phyloP scores from a whole-genome alignment of 108 stramenopile species.

The Craspedostauros australis region DNA sequence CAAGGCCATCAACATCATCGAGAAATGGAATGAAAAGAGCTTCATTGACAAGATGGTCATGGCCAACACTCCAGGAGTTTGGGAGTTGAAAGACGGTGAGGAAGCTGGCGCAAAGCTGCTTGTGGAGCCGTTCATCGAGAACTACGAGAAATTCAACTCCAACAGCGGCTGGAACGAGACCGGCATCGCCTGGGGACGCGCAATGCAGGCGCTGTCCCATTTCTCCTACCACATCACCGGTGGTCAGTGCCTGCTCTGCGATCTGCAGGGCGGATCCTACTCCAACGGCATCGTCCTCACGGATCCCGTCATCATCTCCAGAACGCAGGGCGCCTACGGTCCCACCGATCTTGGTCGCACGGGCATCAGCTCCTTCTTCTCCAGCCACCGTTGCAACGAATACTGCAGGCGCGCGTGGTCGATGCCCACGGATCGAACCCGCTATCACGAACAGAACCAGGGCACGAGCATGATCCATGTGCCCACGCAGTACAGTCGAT shows the following conservation, averaged over 20 bases:
- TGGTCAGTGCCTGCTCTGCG: constrained; percentile 60
- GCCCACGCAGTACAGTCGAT: no score
- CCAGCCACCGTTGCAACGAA: constrained; percentile 49
- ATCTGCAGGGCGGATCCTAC: constrained; percentile 62
- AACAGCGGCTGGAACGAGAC: constrained; percentile 46
- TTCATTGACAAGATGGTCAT: background rate
- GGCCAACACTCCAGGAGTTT: constrained; percentile 31
- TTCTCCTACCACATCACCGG: constrained; percentile 52
- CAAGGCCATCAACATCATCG: constrained; percentile 50
- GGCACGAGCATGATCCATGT: no score
- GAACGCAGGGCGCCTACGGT: constrained; percentile 20
- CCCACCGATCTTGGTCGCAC: constrained; percentile 58
- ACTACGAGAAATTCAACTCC: constrained; percentile 52
- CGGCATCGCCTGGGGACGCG: constrained; percentile 8
- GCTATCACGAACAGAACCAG: no score
- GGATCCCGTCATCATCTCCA: constrained; percentile 51
- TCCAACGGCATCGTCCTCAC: constrained; percentile 45
- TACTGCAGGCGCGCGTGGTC: constrained; percentile 41
- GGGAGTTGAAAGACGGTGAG: no score
- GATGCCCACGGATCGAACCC: constrained; percentile 19
- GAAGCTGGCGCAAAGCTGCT: constrained; percentile 13
- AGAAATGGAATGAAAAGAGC: constrained; percentile 65
- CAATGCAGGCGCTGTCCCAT: constrained; percentile 67
- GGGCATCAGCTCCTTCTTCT: constrained; percentile 60
- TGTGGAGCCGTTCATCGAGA: constrained; percentile 53